Base-by-base conservation (phyloP, 2,329 filamentous ascomycete species). In the Cladosporium sp. region DNA sequence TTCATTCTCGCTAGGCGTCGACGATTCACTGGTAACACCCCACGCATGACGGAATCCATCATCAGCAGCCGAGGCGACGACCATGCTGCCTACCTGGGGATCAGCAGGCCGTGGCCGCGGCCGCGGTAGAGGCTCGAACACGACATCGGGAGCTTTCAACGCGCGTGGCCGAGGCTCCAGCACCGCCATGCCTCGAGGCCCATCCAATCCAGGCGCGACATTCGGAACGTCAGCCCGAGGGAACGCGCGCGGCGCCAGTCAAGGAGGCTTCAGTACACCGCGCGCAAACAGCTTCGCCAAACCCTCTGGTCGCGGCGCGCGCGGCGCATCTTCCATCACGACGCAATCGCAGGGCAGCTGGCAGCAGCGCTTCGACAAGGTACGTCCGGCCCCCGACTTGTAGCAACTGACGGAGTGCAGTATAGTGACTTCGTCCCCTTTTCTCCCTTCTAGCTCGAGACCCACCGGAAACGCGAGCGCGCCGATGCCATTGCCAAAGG, bases 401-500 rank as follows among this genome's bases (percentile, higher is more conserved):
- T 51, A 43, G 28, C 46, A 46, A 63, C 63, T 65, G 56, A 64
- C 61, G 48, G 40, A 55, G 55, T 31, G 43, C 57, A 58, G 49
- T 43, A 56, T 56, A 59, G 57, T 67, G 59, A 64, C 63, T 56
- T 54, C 41, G 54, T 60, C 38, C 22, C 22, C 35, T 19, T 41
- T 49, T 50, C 32, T 50, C 35, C 49, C 16, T 43, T 46, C 56
- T 60, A 72, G 70, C 68, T 72, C 58, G 78, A 78, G 70, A 63
- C 72, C 55, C 66, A 72, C 52, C 74, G 78, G 48, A 73, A 77
- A 52, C 70, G 66, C 52, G 72, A 80, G 61, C 72, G 77, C 54
- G 69, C 73, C 55, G 62, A 72, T 46, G 79, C 78, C 19, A 81
- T 82, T 46, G 70, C 65, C 52, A 66, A 74, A 59, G 78, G 77